Percentiles rank a stretch among this genome's conserved stretches.
phyloP scores from a whole-genome alignment of 2,329 filamentous ascomycete species.

The Exophiala sp. region DNA sequence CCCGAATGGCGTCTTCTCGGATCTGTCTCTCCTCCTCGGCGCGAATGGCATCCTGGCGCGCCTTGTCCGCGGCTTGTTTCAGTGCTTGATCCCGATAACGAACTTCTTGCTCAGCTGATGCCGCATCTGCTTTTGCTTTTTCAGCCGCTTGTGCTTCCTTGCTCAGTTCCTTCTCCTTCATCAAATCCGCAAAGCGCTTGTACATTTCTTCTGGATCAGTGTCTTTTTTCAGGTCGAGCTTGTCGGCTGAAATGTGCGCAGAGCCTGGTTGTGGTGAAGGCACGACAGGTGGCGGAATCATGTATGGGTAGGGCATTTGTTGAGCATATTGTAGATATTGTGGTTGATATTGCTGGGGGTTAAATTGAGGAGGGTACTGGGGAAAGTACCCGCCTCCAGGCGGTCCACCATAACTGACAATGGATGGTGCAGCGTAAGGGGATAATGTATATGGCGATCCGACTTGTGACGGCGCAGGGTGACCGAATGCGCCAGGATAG shows the following conservation, averaged over 20 bases:
- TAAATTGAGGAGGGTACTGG: conserved; percentile 34
- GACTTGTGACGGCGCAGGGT: conserved; percentile 23
- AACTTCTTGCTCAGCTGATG: conserved; percentile 33
- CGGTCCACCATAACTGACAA: conserved; percentile 37
- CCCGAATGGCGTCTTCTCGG: conserved; percentile 31
- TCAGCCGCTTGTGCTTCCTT: conserved; percentile 24
- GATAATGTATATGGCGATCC: conserved; percentile 27
- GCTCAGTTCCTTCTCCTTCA: conserved; percentile 29
- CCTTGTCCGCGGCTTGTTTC: conserved; percentile 22
- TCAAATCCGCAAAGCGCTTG: conserved; percentile 58
- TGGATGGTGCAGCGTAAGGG: conserved; percentile 35
- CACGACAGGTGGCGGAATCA: conserved; percentile 28
- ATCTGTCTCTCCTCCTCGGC: conserved; percentile 33
- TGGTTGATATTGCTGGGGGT: conserved; percentile 25
- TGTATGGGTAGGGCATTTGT: conserved; percentile 31
- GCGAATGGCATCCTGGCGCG: conserved; percentile 32
- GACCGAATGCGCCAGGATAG: conserved; percentile 11
- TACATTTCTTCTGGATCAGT: conserved; percentile 55
- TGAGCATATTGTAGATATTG: conserved; percentile 38
- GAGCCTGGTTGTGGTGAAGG: conserved; percentile 41
- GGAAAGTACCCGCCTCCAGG: conserved; percentile 31
- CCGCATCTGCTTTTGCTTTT: conserved; percentile 51
- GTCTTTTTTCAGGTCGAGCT: conserved; percentile 47
- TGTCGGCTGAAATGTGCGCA: conserved; percentile 20
- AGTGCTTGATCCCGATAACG: conserved; percentile 32